Percentiles rank a stretch among this genome's conserved stretches.
phyloP scores from a whole-genome alignment of 1,139 yeast genomes.

The Pichia sp. region DNA sequence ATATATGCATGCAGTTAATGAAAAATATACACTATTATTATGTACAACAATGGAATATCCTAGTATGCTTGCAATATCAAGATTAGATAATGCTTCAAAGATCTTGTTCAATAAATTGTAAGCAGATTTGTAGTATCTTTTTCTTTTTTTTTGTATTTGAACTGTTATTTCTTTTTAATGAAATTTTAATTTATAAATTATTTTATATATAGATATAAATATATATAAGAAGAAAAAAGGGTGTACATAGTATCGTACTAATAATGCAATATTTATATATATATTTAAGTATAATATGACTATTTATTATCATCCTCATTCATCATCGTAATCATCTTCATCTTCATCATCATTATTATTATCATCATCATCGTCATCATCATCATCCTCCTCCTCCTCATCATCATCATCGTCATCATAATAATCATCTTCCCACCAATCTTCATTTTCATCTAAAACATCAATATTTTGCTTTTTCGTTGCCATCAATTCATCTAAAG shows the following conservation, averaged over 20 bases:
- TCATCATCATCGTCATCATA: conserved; percentile 54
- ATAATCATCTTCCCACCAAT: conserved; percentile 66
- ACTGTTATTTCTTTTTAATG: conserved; percentile 1
- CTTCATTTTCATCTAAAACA: conserved; percentile 81
- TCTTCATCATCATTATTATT: conserved; percentile 20
- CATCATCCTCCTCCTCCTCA: conserved; percentile 29
- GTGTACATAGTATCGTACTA: conserved; percentile 12
- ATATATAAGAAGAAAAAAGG: background rate
- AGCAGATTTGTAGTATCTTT: too few relatives aligned
- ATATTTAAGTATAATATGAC: too few relatives aligned
- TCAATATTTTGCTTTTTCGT: conserved; percentile 46
- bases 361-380: conserved; percentile 30
- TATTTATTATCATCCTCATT: background rate
- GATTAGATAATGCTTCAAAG: conserved; percentile 34
- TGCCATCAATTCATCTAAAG: conserved; percentile 38
- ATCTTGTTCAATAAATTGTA: conserved; percentile 10
- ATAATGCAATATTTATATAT: background rate
- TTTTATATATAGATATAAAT: background rate
- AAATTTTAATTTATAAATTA: conserved; percentile 2
- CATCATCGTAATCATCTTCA: conserved; percentile 3
- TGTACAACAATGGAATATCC: conserved; percentile 34
- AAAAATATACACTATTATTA: conserved; percentile 23
- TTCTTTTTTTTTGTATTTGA: too few relatives aligned
- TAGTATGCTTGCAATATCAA: conserved; percentile 40
- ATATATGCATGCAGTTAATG: conserved; percentile 20